phyloP scores from a whole-genome alignment of 305 asterid genomes.

The Withania somnifera region DNA sequence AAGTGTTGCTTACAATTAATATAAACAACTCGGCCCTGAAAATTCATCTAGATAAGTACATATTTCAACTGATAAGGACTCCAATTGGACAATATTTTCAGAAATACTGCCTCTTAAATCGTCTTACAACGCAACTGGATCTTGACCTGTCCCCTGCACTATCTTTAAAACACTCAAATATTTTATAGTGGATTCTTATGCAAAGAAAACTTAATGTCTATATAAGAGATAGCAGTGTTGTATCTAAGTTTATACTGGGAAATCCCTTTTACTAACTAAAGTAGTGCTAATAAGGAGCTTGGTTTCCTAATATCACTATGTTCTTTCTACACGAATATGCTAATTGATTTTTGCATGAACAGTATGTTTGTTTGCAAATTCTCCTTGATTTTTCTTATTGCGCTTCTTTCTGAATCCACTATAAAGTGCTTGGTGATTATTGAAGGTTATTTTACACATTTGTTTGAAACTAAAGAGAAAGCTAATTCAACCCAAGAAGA shows the following conservation, averaged over 20 bases:
- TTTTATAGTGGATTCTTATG: neutral
- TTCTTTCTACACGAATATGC: neutral
- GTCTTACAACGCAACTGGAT: neutral
- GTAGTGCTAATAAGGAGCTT: neutral
- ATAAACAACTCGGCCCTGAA: neutral
- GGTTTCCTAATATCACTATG: neutral
- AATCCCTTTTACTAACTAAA: neutral
- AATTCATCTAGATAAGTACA: neutral
- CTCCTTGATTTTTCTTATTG: neutral
- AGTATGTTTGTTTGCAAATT: neutral
- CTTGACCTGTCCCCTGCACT: neutral
- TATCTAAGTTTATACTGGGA: neutral
- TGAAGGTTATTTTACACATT: neutral
- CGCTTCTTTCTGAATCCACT: neutral
- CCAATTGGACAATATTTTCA: neutral
- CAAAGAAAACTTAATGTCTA: neutral
- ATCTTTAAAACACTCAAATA: neutral
- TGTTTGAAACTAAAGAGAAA: neutral
- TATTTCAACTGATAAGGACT: neutral
- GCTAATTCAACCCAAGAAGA: too few species aligned
- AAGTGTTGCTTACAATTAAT: neutral
- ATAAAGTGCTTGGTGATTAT: neutral
- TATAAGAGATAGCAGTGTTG: neutral
- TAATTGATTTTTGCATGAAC: neutral
- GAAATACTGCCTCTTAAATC: neutral